Evolutionary conservation across 2,329 filamentous ascomycete genomes (phyloP).

Genomic region (Pseudogymnoascus sp.): DNA sequence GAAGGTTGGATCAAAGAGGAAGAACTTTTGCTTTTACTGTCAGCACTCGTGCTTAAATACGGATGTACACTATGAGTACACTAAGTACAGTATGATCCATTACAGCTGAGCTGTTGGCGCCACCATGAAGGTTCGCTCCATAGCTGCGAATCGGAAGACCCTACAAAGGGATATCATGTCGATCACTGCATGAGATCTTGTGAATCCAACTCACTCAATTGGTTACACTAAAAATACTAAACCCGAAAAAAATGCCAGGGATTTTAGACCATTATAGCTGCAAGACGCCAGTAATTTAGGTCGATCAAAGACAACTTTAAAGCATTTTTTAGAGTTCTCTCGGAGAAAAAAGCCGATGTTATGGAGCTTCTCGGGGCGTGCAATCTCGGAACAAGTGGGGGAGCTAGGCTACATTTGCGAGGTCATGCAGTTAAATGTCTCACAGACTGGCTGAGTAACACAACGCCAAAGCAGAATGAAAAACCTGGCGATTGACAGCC

Average conservation of each 20-base stretch:
- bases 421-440: neutral
- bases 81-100: neutral
- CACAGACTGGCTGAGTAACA: neutral
- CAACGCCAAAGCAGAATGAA: neutral
- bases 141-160: neutral
- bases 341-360: neutral
- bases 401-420: neutral
- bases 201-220: neutral
- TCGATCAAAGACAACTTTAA: neutral
- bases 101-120: slow-evolving; percentile 1
- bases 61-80: neutral
- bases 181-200: neutral
- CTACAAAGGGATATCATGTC: neutral
- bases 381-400: neutral
- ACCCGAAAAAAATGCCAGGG: neutral
- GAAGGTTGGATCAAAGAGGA: neutral
- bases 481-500: neutral
- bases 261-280: neutral
- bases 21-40: neutral
- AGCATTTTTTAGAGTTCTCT: neutral
- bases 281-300: neutral
- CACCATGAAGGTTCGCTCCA: neutral
- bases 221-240: neutral
- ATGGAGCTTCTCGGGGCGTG: neutral
- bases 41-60: neutral